Percentiles rank a stretch among this genome's conserved stretches.
These are phyloP conservation scores for Saccharomycopsis olivae DNA, from an alignment of 805 yeast genomes.

Conservation along the genomic window DNA sequence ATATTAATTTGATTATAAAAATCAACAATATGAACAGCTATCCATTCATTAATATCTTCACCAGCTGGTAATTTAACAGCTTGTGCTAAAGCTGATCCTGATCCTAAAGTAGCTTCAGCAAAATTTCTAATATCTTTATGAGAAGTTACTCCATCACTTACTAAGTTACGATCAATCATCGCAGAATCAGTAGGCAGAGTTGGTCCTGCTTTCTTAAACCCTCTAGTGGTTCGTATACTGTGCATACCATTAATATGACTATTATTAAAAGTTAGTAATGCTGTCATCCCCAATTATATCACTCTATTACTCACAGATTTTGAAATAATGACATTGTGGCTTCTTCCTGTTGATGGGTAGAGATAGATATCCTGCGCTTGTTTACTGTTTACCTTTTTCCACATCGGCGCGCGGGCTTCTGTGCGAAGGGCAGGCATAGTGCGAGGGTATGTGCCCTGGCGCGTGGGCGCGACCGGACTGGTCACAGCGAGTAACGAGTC, in stretches of 20 bases:
- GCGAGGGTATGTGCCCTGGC: too few relatives aligned
- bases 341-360: too few relatives aligned
- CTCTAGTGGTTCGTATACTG: conserved; percentile 36
- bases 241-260: conserved; percentile 34
- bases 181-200: neutral
- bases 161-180: conserved; percentile 15
- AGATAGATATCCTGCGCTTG: too few relatives aligned
- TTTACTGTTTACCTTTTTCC: too few relatives aligned
- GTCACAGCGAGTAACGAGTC: too few relatives aligned
- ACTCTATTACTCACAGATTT: too few relatives aligned
- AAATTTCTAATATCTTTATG: conserved; percentile 75
- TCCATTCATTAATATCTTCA: conserved; percentile 88
- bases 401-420: too few relatives aligned
- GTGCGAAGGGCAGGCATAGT: too few relatives aligned
- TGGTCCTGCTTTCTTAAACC: conserved; percentile 29
- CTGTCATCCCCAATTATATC: too few relatives aligned
- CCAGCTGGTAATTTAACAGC: conserved; percentile 92
- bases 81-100: conserved; percentile 80
- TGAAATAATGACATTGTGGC: too few relatives aligned
- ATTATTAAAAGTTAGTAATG: too few relatives aligned
- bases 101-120: conserved; percentile 92
- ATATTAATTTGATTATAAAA: conserved; percentile 93
- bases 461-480: too few relatives aligned
- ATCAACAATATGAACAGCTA: conserved; percentile 96
- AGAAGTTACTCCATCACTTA: conserved; percentile 30